Percentiles rank a stretch among this genome's conserved stretches.
Evolutionary conservation across 1,284 basidiomycete species (phyloP).

Genomic region (Apiotrichum siamense): DNA sequence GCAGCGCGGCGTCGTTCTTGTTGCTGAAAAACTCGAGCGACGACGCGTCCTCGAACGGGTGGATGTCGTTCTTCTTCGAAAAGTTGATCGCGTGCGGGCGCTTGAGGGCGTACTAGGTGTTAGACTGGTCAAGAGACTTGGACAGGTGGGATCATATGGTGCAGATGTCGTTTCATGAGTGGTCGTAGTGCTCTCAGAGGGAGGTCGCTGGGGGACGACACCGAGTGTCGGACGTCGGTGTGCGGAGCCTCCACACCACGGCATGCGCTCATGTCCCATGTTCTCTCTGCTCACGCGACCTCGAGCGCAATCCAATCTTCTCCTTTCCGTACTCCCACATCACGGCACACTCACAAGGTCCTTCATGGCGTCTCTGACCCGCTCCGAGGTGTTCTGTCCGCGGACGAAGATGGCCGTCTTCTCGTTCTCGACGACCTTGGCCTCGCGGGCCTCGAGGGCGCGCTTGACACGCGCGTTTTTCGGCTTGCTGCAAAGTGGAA

Average conservation of each 20-base stretch:
- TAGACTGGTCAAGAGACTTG: no score
- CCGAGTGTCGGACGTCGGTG: no score
- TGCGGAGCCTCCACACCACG: no score
- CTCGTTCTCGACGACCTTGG: constrained; percentile 83
- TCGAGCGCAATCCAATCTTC: background rate
- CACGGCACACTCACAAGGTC: constrained; percentile 64
- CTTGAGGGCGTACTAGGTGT: constrained; percentile 75
- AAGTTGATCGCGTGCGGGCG: constrained; percentile 84
- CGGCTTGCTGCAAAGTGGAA: constrained; percentile 64
- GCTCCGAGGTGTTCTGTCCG: constrained; percentile 77
- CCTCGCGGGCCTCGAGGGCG: constrained; percentile 75
- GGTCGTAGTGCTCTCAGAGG: background rate
- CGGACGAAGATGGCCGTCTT: constrained; percentile 81
- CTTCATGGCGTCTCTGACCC: constrained; percentile 72
- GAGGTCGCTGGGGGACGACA: no score
- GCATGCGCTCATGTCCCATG: no score
- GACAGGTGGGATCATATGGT: no score
- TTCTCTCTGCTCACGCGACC: no score
- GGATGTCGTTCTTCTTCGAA: constrained; percentile 86
- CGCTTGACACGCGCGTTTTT: constrained; percentile 97
- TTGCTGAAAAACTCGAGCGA: constrained; percentile 86
- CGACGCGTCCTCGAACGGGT: constrained; percentile 78
- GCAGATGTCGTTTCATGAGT: background rate
- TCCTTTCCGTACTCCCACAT: background rate
- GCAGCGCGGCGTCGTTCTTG: constrained; percentile 93